Base-by-base conservation (phyloP, 2,329 filamentous ascomycete genomes). In the Stachybotrys echinatus region DNA sequence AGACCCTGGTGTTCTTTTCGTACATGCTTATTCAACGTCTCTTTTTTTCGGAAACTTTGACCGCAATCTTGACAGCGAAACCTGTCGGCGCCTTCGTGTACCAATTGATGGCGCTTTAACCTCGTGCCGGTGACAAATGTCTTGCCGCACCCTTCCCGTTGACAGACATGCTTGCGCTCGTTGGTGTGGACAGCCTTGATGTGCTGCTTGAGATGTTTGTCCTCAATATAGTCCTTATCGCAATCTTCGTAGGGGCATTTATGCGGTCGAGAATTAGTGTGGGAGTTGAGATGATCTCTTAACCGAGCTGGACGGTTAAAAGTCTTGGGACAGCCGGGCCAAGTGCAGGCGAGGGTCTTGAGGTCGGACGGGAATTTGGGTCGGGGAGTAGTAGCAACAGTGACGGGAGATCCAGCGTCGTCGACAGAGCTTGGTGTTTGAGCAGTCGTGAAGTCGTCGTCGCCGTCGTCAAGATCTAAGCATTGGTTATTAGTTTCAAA, bases 291-390 rank as follows among this genome's bases (percentile, higher is more conserved):
- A 62, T 97, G 92, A 51, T 89, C 84, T 52, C 86, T 77, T 4
- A 96, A 77, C 23, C 89, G 83, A 31, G 87, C 87, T 1, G 90
- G 91, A 3, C 92, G 85, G 66, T 95, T 95, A 74, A 94, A 97
- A 6, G 85, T 84, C 70, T 95, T 95, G 51, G 74, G 71, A 64
- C 92, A 97, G 55, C 77, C 81, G 12, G 85, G 79, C 65, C 83
- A 85, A 1, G 86, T 83, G 69, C 92, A 96, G 49, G 75, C 73
- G 55, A 91, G 85, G 5, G 83, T 91, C 73, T 95, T 95, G 51
- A 83, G 76, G 63, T 82, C 88, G 40, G 84, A 88, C 4, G 85
- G 85, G 53, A 81, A 83, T 51, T 77, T 81, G 51, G 71, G 66
- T 12, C 72, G 69, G 4, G 80, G 76, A 4, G 68, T 69, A 2